Percentiles rank a stretch among this genome's conserved stretches.
Conservation (phyloP, 2,329 filamentous ascomycete genomes). For the Pleurostoma richardsiae region DNA sequence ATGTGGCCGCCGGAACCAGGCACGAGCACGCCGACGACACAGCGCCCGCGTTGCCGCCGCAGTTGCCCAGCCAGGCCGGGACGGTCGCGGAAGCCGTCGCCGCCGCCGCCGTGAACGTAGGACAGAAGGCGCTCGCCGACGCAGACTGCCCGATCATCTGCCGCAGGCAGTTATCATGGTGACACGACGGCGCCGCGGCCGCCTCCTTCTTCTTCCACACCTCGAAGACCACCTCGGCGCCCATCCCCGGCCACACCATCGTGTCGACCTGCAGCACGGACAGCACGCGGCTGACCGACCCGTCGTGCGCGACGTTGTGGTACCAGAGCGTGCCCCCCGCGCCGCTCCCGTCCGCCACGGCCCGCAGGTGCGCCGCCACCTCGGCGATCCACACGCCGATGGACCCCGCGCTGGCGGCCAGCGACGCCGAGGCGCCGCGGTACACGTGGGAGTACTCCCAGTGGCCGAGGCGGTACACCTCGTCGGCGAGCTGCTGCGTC, state of each 20-base stretch:
- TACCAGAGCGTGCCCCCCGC: conserved; percentile 43
- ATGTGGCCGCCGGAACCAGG: conserved; percentile 11
- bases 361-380: conserved; percentile 60
- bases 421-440: conserved; percentile 57
- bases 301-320: conserved; percentile 80
- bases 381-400: conserved; percentile 74
- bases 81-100: conserved; percentile 4
- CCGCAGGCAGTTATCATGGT: conserved; percentile 22
- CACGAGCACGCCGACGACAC: conserved; percentile 22
- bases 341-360: conserved; percentile 34
- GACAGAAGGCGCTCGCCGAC: conserved; percentile 17
- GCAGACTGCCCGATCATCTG: conserved; percentile 18
- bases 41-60: conserved; percentile 12
- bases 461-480: conserved; percentile 70
- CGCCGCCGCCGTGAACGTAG: conserved; percentile 11
- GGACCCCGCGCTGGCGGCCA: conserved; percentile 55
- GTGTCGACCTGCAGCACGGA: conserved; percentile 65
- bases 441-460: conserved; percentile 80
- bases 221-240: conserved; percentile 73
- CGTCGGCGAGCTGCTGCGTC: conserved; percentile 55
- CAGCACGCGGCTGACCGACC: conserved; percentile 62
- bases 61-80: conserved; percentile 18
- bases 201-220: conserved; percentile 45
- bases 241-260: conserved; percentile 87
- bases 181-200: conserved; percentile 14